A percentile compares a stretch with the other conserved stretches of the same genome.
These are phyloP conservation scores for Canavalia ensiformis DNA, from an alignment of 306 rosid species.

Conservation along the genomic window DNA sequence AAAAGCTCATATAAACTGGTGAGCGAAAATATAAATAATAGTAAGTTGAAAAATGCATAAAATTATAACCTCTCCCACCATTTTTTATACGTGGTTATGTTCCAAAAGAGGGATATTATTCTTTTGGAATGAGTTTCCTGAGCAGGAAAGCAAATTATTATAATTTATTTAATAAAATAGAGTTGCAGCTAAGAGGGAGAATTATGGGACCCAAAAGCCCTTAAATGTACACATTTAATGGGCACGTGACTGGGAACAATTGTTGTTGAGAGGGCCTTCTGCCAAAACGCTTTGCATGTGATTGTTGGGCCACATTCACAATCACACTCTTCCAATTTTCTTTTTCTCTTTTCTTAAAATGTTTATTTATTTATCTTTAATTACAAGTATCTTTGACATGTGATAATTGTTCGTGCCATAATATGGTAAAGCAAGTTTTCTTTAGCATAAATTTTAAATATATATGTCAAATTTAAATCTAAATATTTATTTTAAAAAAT, in stretches of 20 bases:
- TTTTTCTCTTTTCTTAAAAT: not conserved
- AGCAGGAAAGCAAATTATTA: not conserved
- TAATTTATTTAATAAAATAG: not conserved
- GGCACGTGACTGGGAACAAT: slow-evolving; percentile 73
- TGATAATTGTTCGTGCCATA: too few species aligned
- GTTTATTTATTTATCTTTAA: too few species aligned
- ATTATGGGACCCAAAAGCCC: slow-evolving; percentile 53
- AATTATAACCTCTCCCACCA: not conserved
- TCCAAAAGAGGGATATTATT: slow-evolving; percentile 38
- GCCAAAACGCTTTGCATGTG: slow-evolving; percentile 79
- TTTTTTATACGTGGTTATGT: not conserved
- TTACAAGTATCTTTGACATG: too few species aligned
- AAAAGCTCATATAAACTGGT: too few species aligned
- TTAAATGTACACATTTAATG: slow-evolving; percentile 66
- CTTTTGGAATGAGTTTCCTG: slow-evolving; percentile 7
- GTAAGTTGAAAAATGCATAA: not conserved
- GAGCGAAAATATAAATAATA: not conserved
- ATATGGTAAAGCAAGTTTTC: too few species aligned
- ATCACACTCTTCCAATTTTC: not conserved
- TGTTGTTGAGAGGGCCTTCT: slow-evolving; percentile 54
- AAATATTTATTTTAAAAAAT: too few species aligned
- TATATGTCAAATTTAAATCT: too few species aligned
- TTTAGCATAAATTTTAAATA: too few species aligned
- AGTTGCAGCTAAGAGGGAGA: slow-evolving; percentile 36
- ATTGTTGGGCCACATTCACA: slow-evolving; percentile 58